Evolutionary conservation across 352 stramenopile genomes (phyloP).

Genomic region (Phytopythium litorale): DNA sequence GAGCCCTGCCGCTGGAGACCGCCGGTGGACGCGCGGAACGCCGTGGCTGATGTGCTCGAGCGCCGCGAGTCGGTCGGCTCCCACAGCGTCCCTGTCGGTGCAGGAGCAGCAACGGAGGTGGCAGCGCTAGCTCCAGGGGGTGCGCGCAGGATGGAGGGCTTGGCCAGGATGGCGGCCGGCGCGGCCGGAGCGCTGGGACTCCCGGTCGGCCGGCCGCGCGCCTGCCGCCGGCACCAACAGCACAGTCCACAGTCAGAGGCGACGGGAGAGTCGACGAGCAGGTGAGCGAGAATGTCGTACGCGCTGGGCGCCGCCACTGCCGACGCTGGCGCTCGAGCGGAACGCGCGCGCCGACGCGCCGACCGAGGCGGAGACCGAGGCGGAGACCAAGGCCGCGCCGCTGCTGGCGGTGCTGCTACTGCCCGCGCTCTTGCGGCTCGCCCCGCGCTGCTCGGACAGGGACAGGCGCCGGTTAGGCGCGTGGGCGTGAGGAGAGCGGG

Average conservation of each 20-base stretch:
- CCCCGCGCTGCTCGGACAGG: slow-evolving; percentile 18
- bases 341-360: slow-evolving; percentile 15
- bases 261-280: neutral
- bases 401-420: slow-evolving; percentile 9
- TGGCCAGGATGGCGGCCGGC: slow-evolving; percentile 28
- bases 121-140: slow-evolving; percentile 1
- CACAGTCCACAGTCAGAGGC: neutral
- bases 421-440: slow-evolving; percentile 17
- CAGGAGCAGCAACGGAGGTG: slow-evolving; percentile 27
- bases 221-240: slow-evolving; percentile 8
- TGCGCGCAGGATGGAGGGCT: slow-evolving; percentile 13
- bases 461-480: neutral
- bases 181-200: neutral
- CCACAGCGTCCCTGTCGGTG: slow-evolving; percentile 8
- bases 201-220: slow-evolving; percentile 24
- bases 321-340: slow-evolving; percentile 1
- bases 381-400: no score
- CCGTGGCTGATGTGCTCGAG: neutral
- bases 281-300: neutral
- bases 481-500: neutral
- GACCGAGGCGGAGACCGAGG: neutral
- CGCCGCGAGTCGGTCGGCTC: neutral
- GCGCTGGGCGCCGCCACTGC: neutral
- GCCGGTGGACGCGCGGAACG: slow-evolving; percentile 5
- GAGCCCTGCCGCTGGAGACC: slow-evolving; percentile 7